Base-by-base conservation (phyloP, 768 basidiomycete genomes). In the Gymnopilus junonius region DNA sequence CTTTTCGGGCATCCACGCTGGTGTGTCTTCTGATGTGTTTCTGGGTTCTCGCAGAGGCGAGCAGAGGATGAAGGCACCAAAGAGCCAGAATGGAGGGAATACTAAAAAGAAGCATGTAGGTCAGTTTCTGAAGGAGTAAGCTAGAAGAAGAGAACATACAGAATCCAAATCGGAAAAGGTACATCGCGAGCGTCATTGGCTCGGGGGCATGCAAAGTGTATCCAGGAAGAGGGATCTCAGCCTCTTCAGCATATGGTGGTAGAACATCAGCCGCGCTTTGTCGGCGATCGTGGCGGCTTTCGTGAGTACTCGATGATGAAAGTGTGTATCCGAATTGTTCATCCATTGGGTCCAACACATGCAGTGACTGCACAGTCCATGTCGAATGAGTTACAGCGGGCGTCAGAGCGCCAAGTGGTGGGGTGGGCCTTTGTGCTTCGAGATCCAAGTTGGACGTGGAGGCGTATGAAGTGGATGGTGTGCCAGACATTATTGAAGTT, bases 141-240 rank as follows among this genome's bases (percentile, higher is more conserved):
- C n/a, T 8, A 27, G n/a, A 46, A 43, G 39, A 55, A 32, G 58
- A 23, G 58, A 48, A 77, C 87, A 69, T 67, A 88, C 87, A 69
- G 69, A 89, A 88, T 45, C 87, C 86, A 61, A 87, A 87, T 68
- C 83, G 84, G 76, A 89, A 88, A 48, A 89, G 73, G 70, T 83
- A 86, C 74, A 83, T 81, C 6, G 87, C 84, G 53, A 88, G 82
- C 25, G 86, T 88, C 4, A 78, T 72, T 34, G 81, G 79, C 75
- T 89, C 85, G 21, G 76, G 72, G 14, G 70, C 74, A 60, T 77
- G 74, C 8, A 70, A 65, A n/a, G 77, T 70, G 70, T 75, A 80
- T 39, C 72, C 76, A 40, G 78, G 81, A 32, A 72, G 71, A 55
- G 69, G 71, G 23, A 73, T 68, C 25, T 63, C 76, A 58, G 67